Conservation (phyloP, 202 grass and related monocot genomes). For the Musa balbisiana region DNA sequence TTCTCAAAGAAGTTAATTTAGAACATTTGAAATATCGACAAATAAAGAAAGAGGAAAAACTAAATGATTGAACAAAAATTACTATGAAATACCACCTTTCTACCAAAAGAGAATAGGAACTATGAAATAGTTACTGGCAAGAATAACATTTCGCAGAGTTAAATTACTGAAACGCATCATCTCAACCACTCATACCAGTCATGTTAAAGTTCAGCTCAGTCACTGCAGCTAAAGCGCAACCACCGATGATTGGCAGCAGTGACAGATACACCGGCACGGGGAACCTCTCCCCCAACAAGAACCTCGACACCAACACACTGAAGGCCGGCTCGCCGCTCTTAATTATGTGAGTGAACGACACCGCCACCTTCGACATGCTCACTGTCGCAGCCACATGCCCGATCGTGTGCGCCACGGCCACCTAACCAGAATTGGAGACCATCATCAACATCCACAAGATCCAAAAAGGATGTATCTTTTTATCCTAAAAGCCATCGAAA, state of each 20-base stretch:
- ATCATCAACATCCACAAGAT: neutral
- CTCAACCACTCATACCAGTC: constrained; percentile 39
- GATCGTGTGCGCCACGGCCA: constrained; percentile 89
- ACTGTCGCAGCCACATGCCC: constrained; percentile 92
- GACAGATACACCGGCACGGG: constrained; percentile 72
- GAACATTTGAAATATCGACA: no score
- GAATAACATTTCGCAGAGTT: no score
- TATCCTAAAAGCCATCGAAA: neutral
- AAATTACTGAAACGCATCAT: neutral
- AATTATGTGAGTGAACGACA: constrained; percentile 97
- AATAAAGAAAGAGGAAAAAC: no score
- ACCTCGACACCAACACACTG: constrained; percentile 71
- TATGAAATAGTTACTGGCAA: no score
- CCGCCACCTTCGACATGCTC: constrained; percentile 97
- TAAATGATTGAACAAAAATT: no score
- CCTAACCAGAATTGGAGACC: constrained; percentile 31
- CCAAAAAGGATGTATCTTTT: neutral
- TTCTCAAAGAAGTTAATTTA: no score
- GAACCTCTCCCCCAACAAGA: constrained; percentile 69
- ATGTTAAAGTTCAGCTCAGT: constrained; percentile 99
- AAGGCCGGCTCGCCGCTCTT: constrained; percentile 95
- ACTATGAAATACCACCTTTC: no score
- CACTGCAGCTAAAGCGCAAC: constrained; percentile 69
- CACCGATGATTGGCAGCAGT: constrained; percentile 79
- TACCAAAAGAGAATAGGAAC: neutral